phyloP scores from a whole-genome alignment of 371 early-diverging fungal species.

The Mucor irregularis region DNA sequence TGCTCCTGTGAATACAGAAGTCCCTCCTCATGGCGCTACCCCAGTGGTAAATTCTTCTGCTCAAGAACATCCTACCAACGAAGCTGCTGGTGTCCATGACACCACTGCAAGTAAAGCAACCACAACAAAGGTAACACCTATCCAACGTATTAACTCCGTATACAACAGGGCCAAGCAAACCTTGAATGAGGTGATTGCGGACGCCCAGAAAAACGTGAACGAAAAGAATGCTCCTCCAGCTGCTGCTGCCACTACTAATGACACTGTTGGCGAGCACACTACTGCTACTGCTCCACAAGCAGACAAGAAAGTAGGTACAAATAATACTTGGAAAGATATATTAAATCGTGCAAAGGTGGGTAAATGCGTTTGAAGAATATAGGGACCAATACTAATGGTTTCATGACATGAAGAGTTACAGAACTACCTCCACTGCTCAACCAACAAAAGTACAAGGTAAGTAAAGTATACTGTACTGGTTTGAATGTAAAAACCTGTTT shows the following conservation, averaged over 20 bases:
- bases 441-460: too few relatives aligned
- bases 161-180: slow-evolving; percentile 7
- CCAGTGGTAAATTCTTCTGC: not conserved
- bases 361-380: too few relatives aligned
- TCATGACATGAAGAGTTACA: too few relatives aligned
- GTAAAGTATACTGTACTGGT: too few relatives aligned
- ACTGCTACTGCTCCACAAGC: not conserved
- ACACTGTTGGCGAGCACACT: not conserved
- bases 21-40: not conserved
- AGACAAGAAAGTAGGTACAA: slow-evolving; percentile 1
- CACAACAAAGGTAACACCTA: not conserved
- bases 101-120: too few relatives aligned
- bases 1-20: not conserved
- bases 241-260: not conserved
- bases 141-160: slow-evolving; percentile 3
- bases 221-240: not conserved
- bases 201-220: slow-evolving; percentile 1
- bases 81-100: not conserved
- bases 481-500: too few relatives aligned
- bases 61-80: not conserved
- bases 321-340: not conserved
- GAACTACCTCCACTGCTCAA: too few relatives aligned
- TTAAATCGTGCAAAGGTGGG: slow-evolving; percentile 7
- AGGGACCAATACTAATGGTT: too few relatives aligned
- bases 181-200: slow-evolving; percentile 3